Conservation (phyloP, 2,329 filamentous ascomycete genomes). For the Clarireedia hainanense region DNA sequence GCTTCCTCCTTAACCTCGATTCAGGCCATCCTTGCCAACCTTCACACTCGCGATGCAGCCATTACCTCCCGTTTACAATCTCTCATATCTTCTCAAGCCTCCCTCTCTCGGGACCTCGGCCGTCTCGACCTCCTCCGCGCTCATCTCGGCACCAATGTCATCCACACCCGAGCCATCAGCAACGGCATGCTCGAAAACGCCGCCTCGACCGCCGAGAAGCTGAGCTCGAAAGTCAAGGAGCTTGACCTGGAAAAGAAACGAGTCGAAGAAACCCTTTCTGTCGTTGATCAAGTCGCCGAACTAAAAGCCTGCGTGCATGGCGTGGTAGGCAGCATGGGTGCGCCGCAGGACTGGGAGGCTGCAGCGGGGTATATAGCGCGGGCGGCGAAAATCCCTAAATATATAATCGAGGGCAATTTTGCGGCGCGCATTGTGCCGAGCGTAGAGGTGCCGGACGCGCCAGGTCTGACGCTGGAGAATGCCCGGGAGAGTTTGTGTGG, state of each 20-base stretch:
- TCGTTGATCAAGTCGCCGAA: constrained; percentile 94
- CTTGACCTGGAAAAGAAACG: constrained; percentile 87
- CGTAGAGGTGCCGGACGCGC: constrained; percentile 88
- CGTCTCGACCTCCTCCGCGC: constrained; percentile 85
- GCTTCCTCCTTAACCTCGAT: constrained; percentile 73
- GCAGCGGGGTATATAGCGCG: constrained; percentile 84
- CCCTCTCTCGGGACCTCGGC: constrained; percentile 77
- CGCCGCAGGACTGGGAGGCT: constrained; percentile 96
- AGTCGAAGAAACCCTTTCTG: constrained; percentile 81
- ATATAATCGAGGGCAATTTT: constrained; percentile 77
- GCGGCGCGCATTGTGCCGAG: constrained; percentile 90
- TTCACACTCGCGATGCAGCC: constrained; percentile 67
- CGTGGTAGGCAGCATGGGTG: constrained; percentile 92
- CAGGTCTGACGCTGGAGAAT: constrained; percentile 75
- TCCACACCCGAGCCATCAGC: constrained; percentile 74
- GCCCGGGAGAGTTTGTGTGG: constrained; percentile 85
- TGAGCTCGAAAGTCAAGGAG: constrained; percentile 78
- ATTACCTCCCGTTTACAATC: constrained; percentile 69
- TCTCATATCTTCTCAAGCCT: constrained; percentile 74
- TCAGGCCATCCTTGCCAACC: constrained; percentile 63
- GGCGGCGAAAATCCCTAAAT: constrained; percentile 70
- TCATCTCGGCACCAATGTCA: constrained; percentile 77
- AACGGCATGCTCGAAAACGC: constrained; percentile 86
- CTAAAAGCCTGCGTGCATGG: constrained; percentile 94
- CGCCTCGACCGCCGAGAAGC: constrained; percentile 73